Base-by-base conservation (phyloP, 495 filamentous ascomycete species). In the Penicillium cataractarum region DNA sequence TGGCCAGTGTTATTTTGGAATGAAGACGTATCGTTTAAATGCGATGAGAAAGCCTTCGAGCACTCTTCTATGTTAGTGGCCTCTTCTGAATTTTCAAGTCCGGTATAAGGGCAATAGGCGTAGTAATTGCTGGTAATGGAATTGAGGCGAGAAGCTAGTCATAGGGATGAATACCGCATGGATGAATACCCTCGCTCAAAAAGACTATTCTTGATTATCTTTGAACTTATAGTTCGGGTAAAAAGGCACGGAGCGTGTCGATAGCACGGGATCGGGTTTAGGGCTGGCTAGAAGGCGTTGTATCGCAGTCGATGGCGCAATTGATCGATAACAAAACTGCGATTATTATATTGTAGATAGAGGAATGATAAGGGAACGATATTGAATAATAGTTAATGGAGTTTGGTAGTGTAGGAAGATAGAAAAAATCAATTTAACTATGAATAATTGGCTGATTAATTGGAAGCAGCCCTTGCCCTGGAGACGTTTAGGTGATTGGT, bases 1-100 rank as follows among this genome's bases (percentile, higher is more conserved):
- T 87, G 81, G n/a, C 86, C 84, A 2, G 86, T 82, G 67, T 93
- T 86, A 65, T 92, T 91, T 71, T 96, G 91, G 72, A 86, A 86
- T 71, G 87, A 85, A 26, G 82, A 84, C 24, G 87, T 75, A 71
- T 92, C 88, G 65, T 96, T 90, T 4, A 83, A 74, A 94, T 93
- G 60, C 96, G 85, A 48, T 88, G 76, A 57, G 84, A n/a, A n/a
- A n/a, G n/a, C n/a, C n/a, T 93, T 90, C 7, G 83, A 51, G 48
- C 42, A 31, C 39, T 74, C 71, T n/a, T 75, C 61, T 22, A 31
- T 1, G 22, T 68, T 60, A 21, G 32, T 67, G 2, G 49, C n/a
- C n/a, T n/a, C n/a, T n/a, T n/a, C n/a, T n/a, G n/a, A n/a, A n/a
- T n/a, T n/a, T n/a, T n/a, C n/a, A 65, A 52, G 13, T 67, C 63